Evolutionary conservation across 495 filamentous ascomycete genomes (phyloP).

Genomic region (Talaromyces nanjingensis): DNA sequence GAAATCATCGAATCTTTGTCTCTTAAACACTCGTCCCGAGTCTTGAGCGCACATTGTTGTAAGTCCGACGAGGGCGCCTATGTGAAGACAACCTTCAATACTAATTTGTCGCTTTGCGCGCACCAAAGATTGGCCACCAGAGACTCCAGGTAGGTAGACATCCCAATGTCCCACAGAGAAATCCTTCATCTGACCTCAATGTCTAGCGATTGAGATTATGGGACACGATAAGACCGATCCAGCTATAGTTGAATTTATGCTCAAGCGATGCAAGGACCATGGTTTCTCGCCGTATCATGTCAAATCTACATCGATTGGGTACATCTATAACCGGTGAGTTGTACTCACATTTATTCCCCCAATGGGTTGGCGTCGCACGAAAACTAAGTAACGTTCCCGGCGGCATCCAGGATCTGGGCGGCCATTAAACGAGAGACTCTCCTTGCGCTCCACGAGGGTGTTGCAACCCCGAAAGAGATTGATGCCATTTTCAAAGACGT

Average conservation of each 20-base stretch:
- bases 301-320: slow-evolving; percentile 24
- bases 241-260: slow-evolving; percentile 17
- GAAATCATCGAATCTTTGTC: slow-evolving; percentile 26
- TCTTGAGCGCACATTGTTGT: slow-evolving; percentile 32
- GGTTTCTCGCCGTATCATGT: slow-evolving; percentile 34
- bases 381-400: background rate
- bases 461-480: slow-evolving; percentile 27
- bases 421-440: slow-evolving; percentile 35
- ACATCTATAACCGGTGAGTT: slow-evolving; percentile 32
- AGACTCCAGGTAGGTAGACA: slow-evolving; percentile 23
- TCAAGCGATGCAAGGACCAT: slow-evolving; percentile 21
- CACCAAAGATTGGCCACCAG: slow-evolving; percentile 31
- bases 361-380: background rate
- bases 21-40: slow-evolving; percentile 17
- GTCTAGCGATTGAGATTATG: slow-evolving; percentile 33
- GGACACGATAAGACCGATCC: slow-evolving; percentile 24
- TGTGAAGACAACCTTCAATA: background rate
- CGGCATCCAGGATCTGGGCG: slow-evolving; percentile 28
- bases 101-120: background rate
- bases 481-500: slow-evolving; percentile 34
- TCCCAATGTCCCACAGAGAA: background rate
- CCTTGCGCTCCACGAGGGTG: slow-evolving; percentile 23
- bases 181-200: background rate
- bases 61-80: slow-evolving; percentile 9
- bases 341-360: background rate